Evolutionary conservation across 2,329 filamentous ascomycete species (phyloP), one percentile per base, ranked within the genome.

Genomic region (Nemania abortiva): DNA sequence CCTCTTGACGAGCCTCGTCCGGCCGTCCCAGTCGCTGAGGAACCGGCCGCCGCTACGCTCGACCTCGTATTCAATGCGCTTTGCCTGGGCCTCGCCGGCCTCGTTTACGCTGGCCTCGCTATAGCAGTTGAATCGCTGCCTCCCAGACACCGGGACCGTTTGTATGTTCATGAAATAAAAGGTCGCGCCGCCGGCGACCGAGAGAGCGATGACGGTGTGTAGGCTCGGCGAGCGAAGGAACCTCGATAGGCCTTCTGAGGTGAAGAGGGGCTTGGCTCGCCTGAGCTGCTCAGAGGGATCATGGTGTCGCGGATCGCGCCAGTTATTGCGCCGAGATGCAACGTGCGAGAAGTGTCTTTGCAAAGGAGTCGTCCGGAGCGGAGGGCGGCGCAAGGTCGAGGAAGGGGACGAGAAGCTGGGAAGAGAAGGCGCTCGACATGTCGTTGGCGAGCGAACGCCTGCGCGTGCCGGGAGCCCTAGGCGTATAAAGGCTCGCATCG

Each of bases 121-220:
- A 69, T 90, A 87, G 77, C 89, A 88, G 79, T 94, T 95, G 86
- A 95, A 95, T 42, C 92, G 87, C 74, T 84, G 84, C 9, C 93
- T 87, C 0, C 91, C 90, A 5, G 89, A 91, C 6, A 94, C 86
- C 1, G 92, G 92, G 15, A 95, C 92, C 37, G 86, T 87, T 79
- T 95, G 90, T 50, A 92, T 82, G 77, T 94, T 91, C 76, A 82
- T 84, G 64, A 89, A 83, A 82, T 94, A 94, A 77, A 94, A 89
- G 9, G 77, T 76, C 1, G 84, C 75, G 3, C 85, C 87, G 52
- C 80, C 83, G n/a, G 79, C 74, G 18, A 83, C 77, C 31, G 82
- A 82, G 15, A 82, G 69, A 0, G 82, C 71, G 18, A 84, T 77
- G 15, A 87, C 79, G 31, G 81, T 74, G 64, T 81, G 79, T 53